phyloP scores from a whole-genome alignment of 2,329 filamentous ascomycete genomes.

The Aspergillus sp. region DNA sequence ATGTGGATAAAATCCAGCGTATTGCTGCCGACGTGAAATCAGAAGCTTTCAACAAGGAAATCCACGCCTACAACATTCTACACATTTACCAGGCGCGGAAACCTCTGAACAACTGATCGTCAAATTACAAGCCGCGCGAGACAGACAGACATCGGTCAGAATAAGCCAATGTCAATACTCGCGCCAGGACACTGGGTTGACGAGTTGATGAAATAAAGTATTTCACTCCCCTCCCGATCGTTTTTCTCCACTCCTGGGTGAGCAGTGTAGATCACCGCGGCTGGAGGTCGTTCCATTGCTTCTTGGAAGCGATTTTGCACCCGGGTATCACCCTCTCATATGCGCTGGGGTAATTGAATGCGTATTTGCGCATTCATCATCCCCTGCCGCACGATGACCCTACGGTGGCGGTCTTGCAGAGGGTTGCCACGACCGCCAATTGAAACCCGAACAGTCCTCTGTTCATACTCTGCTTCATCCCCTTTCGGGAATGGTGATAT shows the following conservation, averaged over 20 bases:
- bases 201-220: neutral
- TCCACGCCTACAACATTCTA: conserved; percentile 66
- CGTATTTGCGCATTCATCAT: neutral
- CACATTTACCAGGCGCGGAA: conserved; percentile 47
- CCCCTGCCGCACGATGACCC: neutral
- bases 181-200: neutral
- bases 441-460: neutral
- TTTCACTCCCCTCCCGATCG: neutral
- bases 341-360: neutral
- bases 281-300: neutral
- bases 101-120: conserved; percentile 22
- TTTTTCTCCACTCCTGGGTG: neutral
- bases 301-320: neutral
- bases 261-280: neutral
- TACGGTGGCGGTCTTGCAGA: neutral
- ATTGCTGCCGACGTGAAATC: conserved; percentile 63
- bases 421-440: neutral
- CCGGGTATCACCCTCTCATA: neutral
- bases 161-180: neutral
- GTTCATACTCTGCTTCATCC: neutral
- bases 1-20: conserved; percentile 60
- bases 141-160: neutral
- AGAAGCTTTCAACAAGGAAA: conserved; percentile 67
- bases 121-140: neutral
- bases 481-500: neutral